Evolutionary conservation across 2,329 filamentous ascomycete genomes (phyloP).

Genomic region (Hymenotorrendiella dingleyae): DNA sequence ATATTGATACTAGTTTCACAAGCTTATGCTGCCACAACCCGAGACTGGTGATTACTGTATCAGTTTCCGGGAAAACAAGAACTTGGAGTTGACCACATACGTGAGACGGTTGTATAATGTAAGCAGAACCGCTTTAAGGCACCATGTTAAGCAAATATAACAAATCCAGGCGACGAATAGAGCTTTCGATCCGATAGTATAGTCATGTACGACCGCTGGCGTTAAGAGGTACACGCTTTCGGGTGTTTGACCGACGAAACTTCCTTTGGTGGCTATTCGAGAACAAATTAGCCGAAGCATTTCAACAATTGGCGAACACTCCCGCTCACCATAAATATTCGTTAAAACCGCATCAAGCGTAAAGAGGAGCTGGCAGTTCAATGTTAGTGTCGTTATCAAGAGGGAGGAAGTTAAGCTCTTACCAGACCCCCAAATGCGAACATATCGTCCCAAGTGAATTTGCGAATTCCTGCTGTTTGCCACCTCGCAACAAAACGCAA

Average conservation of each 20-base stretch:
- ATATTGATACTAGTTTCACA: not conserved
- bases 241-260: not conserved
- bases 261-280: not conserved
- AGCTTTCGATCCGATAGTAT: not conserved
- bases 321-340: not conserved
- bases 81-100: not conserved
- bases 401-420: not conserved
- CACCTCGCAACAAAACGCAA: constrained; percentile 1
- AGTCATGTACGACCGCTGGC: not conserved
- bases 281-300: not conserved
- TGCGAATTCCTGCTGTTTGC: not conserved
- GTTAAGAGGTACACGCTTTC: not conserved
- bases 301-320: not conserved
- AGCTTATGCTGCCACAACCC: constrained; percentile 4
- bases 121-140: constrained; percentile 1
- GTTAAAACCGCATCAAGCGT: not conserved
- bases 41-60: not conserved
- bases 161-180: constrained; percentile 3
- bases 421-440: not conserved
- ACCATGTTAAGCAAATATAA: constrained; percentile 3
- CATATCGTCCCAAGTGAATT: not conserved
- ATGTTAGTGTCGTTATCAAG: not conserved
- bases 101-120: constrained; percentile 1
- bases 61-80: not conserved
- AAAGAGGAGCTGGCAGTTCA: not conserved